Base-by-base conservation (phyloP, 2,329 filamentous ascomycete genomes). In the Diplodia intermedia region DNA sequence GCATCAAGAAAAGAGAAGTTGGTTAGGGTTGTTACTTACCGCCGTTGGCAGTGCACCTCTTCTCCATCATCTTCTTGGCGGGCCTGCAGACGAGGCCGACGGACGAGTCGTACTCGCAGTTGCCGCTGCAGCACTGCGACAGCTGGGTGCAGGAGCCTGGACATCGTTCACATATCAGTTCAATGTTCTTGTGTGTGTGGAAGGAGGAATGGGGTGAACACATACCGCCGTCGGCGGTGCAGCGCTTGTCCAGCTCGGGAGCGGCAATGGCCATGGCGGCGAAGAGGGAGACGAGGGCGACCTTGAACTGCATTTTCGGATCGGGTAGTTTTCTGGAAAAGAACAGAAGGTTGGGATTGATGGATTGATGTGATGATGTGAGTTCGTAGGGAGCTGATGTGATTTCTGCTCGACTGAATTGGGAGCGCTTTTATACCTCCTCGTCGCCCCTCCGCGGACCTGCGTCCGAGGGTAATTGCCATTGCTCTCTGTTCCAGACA, bases 51-150 rank as follows among this genome's bases (percentile, higher is more conserved):
- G 47, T 65, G 49, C 61, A 63, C 18, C 61, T 52, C 61, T 65
- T 65, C 43, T 65, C 61, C 43, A 47, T 47, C 43, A 47, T n/a
- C 47, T 63, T 52, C 14, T 9, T 18, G 12, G 61, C 61, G n/a
- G 63, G n/a, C 63, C 38, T 66, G 38, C 63, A 66, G 7, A 66
- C 63, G 3, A 66, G 63, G 23, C 63, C 63, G 2, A 66, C 56
- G 36, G 52, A 66, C 9, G 63, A 66, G 63, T 66, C 63, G 29
- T 66, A 66, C 29, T 66, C 63, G 63, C 63, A 66, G 63, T 66
- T 66, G 15, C 63, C 63, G 20, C 63, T 66, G 52, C 63, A 66
- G 38, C 63, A 66, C 38, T 66, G 52, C 15, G 18, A 14, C 38
- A 66, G 26, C 52, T 66, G 63, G 31, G 52, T 66, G 52, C 52